These are phyloP conservation scores for Dalbergia oliveri DNA, from an alignment of 306 rosid genomes.

Conservation along the genomic window DNA sequence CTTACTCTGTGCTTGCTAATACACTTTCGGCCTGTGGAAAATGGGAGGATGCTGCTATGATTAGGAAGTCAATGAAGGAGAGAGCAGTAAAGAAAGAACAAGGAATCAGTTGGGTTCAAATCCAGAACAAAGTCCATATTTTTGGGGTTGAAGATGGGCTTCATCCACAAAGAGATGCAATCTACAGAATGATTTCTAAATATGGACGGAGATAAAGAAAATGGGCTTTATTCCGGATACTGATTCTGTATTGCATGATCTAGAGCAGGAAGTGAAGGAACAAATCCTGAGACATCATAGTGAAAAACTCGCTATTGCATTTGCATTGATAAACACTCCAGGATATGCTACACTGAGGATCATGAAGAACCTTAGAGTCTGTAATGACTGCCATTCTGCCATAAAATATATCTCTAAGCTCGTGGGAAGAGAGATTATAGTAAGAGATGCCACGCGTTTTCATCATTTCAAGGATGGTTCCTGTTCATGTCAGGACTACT, in stretches of 20 bases:
- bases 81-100: slow-evolving; percentile 85
- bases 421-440: slow-evolving; percentile 78
- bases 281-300: slow-evolving; percentile 77
- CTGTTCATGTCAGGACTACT: slow-evolving; percentile 86
- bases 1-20: slow-evolving; percentile 83
- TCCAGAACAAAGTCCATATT: slow-evolving; percentile 73
- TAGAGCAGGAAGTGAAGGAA: slow-evolving; percentile 82
- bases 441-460: slow-evolving; percentile 82
- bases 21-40: slow-evolving; percentile 80
- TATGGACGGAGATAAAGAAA: slow-evolving; percentile 85
- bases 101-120: slow-evolving; percentile 88
- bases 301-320: slow-evolving; percentile 88
- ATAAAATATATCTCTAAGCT: slow-evolving; percentile 89
- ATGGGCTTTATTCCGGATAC: slow-evolving; percentile 77
- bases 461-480: slow-evolving; percentile 86
- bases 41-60: slow-evolving; percentile 86
- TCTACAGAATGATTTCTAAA: slow-evolving; percentile 66
- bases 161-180: slow-evolving; percentile 79
- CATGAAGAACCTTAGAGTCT: slow-evolving; percentile 90
- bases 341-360: slow-evolving; percentile 68
- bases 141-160: slow-evolving; percentile 81
- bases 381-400: slow-evolving; percentile 86
- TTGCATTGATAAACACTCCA: slow-evolving; percentile 78
- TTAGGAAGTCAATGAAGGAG: slow-evolving; percentile 86
- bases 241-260: slow-evolving; percentile 74